Percentiles rank a stretch among this genome's conserved stretches.
These are phyloP conservation scores for Helianthus annuus DNA, from an alignment of 129 eudicot genomes.

Conservation along the genomic window HanXRQr2.0-SUNRISE NC_035437.2:154752790-154753289, in stretches of 20 bases:
- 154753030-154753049: constrained; percentile 51
- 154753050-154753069: constrained; percentile 54
- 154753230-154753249: too few species aligned
- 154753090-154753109: constrained; percentile 34
- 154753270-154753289: constrained; percentile 5
- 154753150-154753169: background rate
- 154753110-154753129: constrained; percentile 22
- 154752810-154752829: too few species aligned
- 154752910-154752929: constrained; percentile 3
- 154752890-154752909: background rate
- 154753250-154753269: too few species aligned
- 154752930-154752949: constrained; percentile 21
- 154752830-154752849: too few species aligned
- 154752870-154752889: background rate
- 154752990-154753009: constrained; percentile 14
- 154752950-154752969: constrained; percentile 16
- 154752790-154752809: too few species aligned
- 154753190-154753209: background rate
- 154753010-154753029: constrained; percentile 50
- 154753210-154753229: constrained; percentile 10
- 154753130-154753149: constrained; percentile 11
- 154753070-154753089: constrained; percentile 46
- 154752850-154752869: background rate
- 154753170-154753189: background rate
- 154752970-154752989: too few species aligned